Evolutionary conservation across 371 early-diverging fungal genomes (phyloP).

Genomic region (Apophysomyces variabilis): DNA sequence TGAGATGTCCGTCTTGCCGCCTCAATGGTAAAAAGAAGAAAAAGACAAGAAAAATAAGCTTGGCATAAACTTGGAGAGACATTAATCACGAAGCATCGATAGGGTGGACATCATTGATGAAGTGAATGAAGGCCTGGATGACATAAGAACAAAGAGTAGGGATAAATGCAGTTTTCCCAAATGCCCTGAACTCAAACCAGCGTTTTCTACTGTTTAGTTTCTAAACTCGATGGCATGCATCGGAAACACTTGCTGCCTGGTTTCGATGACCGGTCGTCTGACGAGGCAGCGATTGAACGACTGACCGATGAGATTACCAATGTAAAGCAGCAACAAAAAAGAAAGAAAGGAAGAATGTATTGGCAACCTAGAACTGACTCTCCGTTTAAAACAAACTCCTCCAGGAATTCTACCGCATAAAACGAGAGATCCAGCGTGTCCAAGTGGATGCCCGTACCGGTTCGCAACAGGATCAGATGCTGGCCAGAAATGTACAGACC

Average conservation of each 20-base stretch:
- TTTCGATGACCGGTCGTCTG: slow-evolving; percentile 87
- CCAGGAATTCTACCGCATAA: slow-evolving; percentile 85
- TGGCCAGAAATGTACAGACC: slow-evolving; percentile 88
- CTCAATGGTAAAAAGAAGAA: slow-evolving; percentile 69
- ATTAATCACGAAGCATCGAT: neutral
- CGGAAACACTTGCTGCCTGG: slow-evolving; percentile 91
- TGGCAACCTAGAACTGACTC: neutral
- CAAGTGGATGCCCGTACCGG: slow-evolving; percentile 49
- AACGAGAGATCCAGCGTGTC: slow-evolving; percentile 80
- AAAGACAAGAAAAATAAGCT: neutral
- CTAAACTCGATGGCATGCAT: slow-evolving; percentile 84
- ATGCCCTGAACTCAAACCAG: no score
- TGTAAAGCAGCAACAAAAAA: slow-evolving; percentile 40
- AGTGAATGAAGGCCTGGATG: slow-evolving; percentile 64
- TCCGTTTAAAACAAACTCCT: neutral
- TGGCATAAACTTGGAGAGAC: neutral
- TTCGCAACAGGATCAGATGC: slow-evolving; percentile 66
- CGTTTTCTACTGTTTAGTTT: slow-evolving; percentile 54
- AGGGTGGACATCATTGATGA: slow-evolving; percentile 92
- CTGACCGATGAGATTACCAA: slow-evolving; percentile 83
- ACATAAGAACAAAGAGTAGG: slow-evolving; percentile 70
- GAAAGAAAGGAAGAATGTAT: no score
- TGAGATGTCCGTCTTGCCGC: slow-evolving; percentile 81
- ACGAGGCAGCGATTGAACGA: slow-evolving; percentile 84
- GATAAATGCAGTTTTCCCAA: neutral